These are phyloP conservation scores for Fusarium guadeloupense DNA, from an alignment of 2,329 filamentous ascomycete genomes.

Conservation along the genomic window DNA sequence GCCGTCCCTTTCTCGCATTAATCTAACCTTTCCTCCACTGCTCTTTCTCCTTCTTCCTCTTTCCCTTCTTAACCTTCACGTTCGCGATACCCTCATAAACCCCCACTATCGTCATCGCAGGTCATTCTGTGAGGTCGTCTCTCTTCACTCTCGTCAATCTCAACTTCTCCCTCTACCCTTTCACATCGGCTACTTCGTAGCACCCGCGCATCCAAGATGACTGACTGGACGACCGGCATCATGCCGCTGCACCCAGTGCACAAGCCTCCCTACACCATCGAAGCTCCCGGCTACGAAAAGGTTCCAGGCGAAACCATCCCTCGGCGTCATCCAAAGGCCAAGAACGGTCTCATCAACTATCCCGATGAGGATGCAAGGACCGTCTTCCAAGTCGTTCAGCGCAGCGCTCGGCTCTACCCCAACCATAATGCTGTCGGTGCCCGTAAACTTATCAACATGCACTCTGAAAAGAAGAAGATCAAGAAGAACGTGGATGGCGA, in stretches of 20 bases:
- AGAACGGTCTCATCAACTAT: slow-evolving; percentile 72
- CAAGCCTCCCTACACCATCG: slow-evolving; percentile 78
- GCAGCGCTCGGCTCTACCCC: slow-evolving; percentile 70
- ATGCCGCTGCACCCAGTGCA: slow-evolving; percentile 68
- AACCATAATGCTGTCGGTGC: slow-evolving; percentile 73
- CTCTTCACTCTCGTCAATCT: slow-evolving; percentile 10
- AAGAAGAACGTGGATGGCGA: slow-evolving; percentile 88
- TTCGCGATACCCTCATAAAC: slow-evolving; percentile 34
- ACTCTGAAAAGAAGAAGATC: slow-evolving; percentile 87
- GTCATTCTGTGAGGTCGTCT: slow-evolving; percentile 14
- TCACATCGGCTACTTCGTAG: slow-evolving; percentile 19
- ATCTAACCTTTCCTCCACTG: slow-evolving; percentile 24
- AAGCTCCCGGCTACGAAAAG: slow-evolving; percentile 72
- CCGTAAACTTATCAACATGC: slow-evolving; percentile 78
- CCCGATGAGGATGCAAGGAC: slow-evolving; percentile 78
- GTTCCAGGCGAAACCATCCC: slow-evolving; percentile 86
- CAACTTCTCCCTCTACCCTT: slow-evolving; percentile 8
- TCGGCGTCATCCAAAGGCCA: slow-evolving; percentile 75
- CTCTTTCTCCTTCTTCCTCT: slow-evolving; percentile 14
- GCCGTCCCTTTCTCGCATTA: slow-evolving; percentile 31
- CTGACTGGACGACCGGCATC: slow-evolving; percentile 54
- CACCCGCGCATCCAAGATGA: slow-evolving; percentile 33
- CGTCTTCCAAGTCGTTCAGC: slow-evolving; percentile 79
- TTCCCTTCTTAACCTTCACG: slow-evolving; percentile 19
- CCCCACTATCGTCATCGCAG: slow-evolving; percentile 22